These are phyloP conservation scores for Pugionium dolabratum DNA, from an alignment of 345 rosid species.

Conservation along the genomic window DNA sequence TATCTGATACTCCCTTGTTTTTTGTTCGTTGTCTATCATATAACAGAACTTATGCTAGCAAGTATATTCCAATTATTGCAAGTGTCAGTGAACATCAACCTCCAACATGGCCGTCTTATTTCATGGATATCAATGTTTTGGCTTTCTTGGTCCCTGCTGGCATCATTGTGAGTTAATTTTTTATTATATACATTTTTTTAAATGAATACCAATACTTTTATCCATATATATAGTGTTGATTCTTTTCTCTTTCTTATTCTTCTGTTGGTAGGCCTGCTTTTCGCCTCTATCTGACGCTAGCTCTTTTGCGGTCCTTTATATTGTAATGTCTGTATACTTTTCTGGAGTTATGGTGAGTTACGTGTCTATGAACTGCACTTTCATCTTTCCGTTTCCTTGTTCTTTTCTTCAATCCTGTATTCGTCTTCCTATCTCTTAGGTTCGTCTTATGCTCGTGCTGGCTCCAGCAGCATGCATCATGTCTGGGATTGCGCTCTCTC, in stretches of 20 bases:
- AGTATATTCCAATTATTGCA: conserved; percentile 97
- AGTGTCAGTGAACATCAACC: conserved; percentile 99
- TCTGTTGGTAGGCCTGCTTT: conserved; percentile 87
- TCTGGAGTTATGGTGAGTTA: conserved; percentile 98
- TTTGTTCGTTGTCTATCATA: conserved; percentile 15
- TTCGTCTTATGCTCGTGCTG: conserved; percentile 97
- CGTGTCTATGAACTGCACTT: not conserved
- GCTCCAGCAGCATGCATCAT: conserved; percentile 99
- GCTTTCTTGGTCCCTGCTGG: conserved; percentile 99
- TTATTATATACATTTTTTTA: not conserved
- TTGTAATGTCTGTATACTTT: conserved; percentile 93
- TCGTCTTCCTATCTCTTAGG: conserved; percentile 51
- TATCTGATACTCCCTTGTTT: conserved; percentile 28
- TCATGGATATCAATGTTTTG: conserved; percentile 99
- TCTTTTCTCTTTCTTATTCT: conserved; percentile 25
- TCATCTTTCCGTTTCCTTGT: conserved; percentile 19
- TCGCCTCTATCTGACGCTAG: conserved; percentile 96
- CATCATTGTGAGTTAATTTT: conserved; percentile 70
- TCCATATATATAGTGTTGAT: conserved; percentile 13
- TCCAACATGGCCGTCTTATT: conserved; percentile 99
- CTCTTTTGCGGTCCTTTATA: conserved; percentile 86
- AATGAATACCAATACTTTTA: conserved; percentile 11
- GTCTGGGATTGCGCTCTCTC: conserved; percentile 99
- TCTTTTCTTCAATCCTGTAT: conserved; percentile 22
- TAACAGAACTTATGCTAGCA: conserved; percentile 94